These are phyloP conservation scores for Boechera retrofracta DNA, from an alignment of 345 rosid genomes.

Conservation along the genomic window DNA sequence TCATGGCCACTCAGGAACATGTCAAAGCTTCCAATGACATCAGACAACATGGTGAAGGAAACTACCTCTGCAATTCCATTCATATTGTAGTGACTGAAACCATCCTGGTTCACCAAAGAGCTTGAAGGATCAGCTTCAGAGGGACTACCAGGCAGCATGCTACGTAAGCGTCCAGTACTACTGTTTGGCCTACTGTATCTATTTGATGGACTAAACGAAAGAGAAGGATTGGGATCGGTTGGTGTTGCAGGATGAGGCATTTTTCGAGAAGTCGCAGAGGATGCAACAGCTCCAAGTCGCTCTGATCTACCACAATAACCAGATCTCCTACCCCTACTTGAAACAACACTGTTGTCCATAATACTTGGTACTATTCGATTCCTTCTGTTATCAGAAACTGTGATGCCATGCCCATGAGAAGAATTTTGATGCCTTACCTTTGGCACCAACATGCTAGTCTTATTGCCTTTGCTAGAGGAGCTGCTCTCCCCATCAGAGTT, in stretches of 20 bases:
- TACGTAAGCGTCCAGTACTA: conserved; percentile 35
- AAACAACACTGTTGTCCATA: conserved; percentile 53
- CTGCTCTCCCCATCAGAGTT: conserved; percentile 69
- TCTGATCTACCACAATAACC: conserved; percentile 53
- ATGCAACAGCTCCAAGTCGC: conserved; percentile 39
- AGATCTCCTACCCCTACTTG: conserved; percentile 65
- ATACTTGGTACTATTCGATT: conserved; percentile 52
- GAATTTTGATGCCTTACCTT: conserved; percentile 53
- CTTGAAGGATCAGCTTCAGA: conserved; percentile 49
- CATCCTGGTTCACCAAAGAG: conserved; percentile 55
- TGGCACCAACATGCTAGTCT: conserved; percentile 47
- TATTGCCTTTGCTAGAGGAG: conserved; percentile 63
- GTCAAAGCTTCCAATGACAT: conserved; percentile 34
- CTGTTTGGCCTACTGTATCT: conserved; percentile 36
- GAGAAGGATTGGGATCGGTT: conserved; percentile 49
- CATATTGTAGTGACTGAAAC: conserved; percentile 64
- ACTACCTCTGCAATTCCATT: conserved; percentile 89
- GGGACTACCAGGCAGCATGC: conserved; percentile 59
- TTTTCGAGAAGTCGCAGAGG: conserved; percentile 47
- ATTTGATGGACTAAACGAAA: conserved; percentile 31
- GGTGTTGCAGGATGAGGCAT: conserved; percentile 52
- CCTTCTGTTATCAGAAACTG: conserved; percentile 68
- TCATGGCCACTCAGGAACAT: conserved; percentile 5
- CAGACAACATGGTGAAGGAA: conserved; percentile 21
- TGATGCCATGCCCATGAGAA: conserved; percentile 51